phyloP scores from a whole-genome alignment of 2,329 filamentous ascomycete genomes.

The Colletotrichum truncatum region DNA sequence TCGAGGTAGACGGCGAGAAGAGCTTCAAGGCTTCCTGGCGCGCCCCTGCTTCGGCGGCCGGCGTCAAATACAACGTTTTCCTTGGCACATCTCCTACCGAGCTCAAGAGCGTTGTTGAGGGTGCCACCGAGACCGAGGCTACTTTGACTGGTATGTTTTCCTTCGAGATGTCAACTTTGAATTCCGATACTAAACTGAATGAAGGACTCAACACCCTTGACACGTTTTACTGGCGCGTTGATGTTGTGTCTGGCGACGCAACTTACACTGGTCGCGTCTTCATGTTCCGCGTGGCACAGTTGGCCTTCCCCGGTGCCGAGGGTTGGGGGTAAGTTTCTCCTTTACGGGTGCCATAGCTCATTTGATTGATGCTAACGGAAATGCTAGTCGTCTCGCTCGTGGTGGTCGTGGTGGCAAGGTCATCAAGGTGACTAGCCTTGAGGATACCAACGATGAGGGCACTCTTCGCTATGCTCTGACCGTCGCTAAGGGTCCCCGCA shows the following conservation, averaged over 20 bases:
- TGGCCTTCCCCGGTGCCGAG: conserved; percentile 49
- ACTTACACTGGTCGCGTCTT: conserved; percentile 38
- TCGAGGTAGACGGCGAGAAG: conserved; percentile 30
- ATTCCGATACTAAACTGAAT: background rate
- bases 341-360: background rate
- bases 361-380: background rate
- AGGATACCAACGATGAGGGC: conserved; percentile 40
- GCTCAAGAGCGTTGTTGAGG: conserved; percentile 31
- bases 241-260: conserved; percentile 33
- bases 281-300: conserved; percentile 41
- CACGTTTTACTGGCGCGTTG: conserved; percentile 43
- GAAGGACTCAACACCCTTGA: conserved; percentile 34
- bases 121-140: conserved; percentile 12
- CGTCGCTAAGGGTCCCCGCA: conserved; percentile 51
- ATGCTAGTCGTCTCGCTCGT: conserved; percentile 38
- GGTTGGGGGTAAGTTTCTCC: conserved; percentile 39
- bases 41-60: conserved; percentile 27
- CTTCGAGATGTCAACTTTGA: accelerated
- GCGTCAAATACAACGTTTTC: conserved; percentile 38
- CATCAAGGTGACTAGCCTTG: conserved; percentile 46
- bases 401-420: conserved; percentile 46
- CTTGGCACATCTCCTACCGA: conserved; percentile 32
- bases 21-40: conserved; percentile 35
- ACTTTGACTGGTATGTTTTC: conserved; percentile 11
- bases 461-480: conserved; percentile 46